Conservation (phyloP, 495 filamentous ascomycete species). For the Cairneyella variabilis region DNA sequence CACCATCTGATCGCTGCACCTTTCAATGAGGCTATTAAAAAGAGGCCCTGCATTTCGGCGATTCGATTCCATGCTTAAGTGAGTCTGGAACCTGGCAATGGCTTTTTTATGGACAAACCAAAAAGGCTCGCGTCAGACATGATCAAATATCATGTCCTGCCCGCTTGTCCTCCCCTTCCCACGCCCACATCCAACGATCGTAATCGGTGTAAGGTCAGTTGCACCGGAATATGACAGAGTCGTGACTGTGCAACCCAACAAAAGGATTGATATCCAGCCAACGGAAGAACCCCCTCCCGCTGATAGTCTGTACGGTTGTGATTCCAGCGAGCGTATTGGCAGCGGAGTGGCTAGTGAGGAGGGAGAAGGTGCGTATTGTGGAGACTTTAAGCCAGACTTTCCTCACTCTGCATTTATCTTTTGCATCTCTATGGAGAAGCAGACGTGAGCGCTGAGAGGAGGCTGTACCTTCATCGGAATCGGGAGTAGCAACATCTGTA, state of each 20-base stretch:
- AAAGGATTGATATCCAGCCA: not conserved
- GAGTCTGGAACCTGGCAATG: not conserved
- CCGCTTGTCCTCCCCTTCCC: too few relatives aligned
- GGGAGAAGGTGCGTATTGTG: not conserved
- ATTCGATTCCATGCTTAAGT: too few relatives aligned
- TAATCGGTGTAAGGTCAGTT: not conserved
- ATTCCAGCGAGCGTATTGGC: not conserved
- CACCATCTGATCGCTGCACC: not conserved
- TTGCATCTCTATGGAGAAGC: not conserved
- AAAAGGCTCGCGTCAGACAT: not conserved
- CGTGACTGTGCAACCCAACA: conserved; percentile 4
- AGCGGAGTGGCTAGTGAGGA: not conserved
- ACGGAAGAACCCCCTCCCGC: not conserved
- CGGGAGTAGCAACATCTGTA: too few relatives aligned
- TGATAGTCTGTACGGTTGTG: not conserved
- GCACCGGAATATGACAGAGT: not conserved
- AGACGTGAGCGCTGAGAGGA: too few relatives aligned
- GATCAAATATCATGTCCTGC: not conserved
- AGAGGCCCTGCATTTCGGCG: too few relatives aligned
- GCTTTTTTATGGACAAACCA: not conserved
- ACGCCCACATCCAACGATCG: not conserved
- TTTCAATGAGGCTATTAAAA: not conserved
- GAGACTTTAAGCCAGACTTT: not conserved
- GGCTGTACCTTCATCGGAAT: too few relatives aligned
- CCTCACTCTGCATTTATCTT: not conserved